Conservation (phyloP, 257 asterid species). For the Agastache rugosa region DNA sequence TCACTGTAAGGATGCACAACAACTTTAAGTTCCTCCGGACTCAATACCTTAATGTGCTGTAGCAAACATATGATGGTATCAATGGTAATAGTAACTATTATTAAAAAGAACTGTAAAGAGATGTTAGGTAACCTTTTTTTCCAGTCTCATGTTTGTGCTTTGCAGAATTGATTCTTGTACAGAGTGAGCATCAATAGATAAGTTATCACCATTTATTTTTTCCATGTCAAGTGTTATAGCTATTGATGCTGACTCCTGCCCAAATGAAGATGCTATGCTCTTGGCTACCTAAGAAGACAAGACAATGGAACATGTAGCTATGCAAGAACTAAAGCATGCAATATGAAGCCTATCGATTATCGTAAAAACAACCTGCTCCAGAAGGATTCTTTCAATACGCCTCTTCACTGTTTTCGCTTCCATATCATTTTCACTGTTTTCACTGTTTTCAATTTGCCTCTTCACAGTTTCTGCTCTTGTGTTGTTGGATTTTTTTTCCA, state of each 20-base stretch:
- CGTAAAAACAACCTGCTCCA: constrained; percentile 67
- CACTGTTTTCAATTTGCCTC: too few species aligned
- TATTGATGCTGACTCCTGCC: constrained; percentile 66
- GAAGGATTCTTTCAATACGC: constrained; percentile 78
- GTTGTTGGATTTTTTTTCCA: too few species aligned
- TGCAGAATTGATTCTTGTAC: constrained; percentile 76
- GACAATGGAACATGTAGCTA: constrained; percentile 7
- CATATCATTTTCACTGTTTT: constrained; percentile 48
- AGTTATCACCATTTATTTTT: constrained; percentile 63
- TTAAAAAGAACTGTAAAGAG: constrained; percentile 12
- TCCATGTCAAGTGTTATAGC: constrained; percentile 75
- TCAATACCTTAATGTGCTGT: constrained; percentile 70
- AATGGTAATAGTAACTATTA: constrained; percentile 11
- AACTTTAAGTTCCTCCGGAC: constrained; percentile 63
- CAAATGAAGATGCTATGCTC: constrained; percentile 69
- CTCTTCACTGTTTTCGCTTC: constrained; percentile 72
- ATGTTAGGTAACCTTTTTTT: constrained; percentile 58
- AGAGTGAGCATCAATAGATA: constrained; percentile 60
- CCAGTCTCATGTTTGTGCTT: constrained; percentile 65
- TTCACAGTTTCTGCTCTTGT: too few species aligned
- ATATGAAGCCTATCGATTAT: neutral
- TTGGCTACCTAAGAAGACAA: constrained; percentile 95
- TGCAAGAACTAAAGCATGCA: constrained; percentile 1
- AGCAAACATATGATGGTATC: constrained; percentile 30
- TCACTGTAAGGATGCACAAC: constrained; percentile 53